Evolutionary conservation across 306 rosid species (phyloP), one percentile per base, ranked within the genome.

Genomic region (Abrus precatorius): DNA sequence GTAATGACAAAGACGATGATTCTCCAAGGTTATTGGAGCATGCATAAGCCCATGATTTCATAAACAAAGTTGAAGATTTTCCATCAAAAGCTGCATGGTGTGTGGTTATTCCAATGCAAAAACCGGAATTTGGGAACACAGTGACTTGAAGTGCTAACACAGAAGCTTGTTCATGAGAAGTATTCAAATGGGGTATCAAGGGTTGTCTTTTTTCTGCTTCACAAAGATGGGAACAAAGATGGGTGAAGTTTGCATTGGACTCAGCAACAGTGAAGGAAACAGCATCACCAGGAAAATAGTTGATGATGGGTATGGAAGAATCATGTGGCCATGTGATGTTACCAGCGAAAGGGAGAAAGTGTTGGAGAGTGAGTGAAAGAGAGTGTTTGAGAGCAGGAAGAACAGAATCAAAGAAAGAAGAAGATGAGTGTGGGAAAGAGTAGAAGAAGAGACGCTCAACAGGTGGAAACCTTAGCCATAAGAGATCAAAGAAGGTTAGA

Each of bases 61-160:
- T 27, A 65, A 90, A 90, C 83, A 63, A 40, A 5, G 50, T 62
- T 5, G 60, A 54, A 1, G 89, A 63, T 38, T 68, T 69, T 1
- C 94, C 94, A 28, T 88, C 94, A 1, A 90, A 33, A 14, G 77
- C 82, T 0, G 87, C 88, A 5, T 88, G 89, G 82, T 88, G 91
- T 3, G 70, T 0, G 7, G 83, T 36, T 55, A 84, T 57, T 5
- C 92, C 94, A 3, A 87, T 69, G 1, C 67, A 88, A 47, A 90
- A 85, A 0, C 94, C 92, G 5, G 1, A 32, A 36, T 67, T 62
- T 5, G 83, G 88, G 20, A 91, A 88, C 5, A 84, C 69, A 13
- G 94, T 91, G 59, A 91, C 33, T 62, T 88, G 90, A 69, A 91
- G 48, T 6, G 69, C 48, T 1, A 63, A 13, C 2, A 63, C 47